Evolutionary conservation across 179 eudicot genomes (phyloP).

Genomic region (Spergularia azorica): DNA sequence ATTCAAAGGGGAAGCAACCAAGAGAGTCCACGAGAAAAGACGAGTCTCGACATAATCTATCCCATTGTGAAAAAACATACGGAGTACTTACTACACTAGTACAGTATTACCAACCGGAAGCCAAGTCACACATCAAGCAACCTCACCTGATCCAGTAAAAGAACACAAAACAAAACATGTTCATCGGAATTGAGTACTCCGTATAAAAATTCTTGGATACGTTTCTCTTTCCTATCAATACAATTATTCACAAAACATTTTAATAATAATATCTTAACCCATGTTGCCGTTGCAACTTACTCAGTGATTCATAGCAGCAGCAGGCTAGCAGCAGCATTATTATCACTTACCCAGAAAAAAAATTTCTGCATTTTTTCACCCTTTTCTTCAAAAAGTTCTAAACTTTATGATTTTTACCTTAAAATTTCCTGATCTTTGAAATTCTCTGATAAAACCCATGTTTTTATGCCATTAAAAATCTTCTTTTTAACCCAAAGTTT

Average conservation of each 20-base stretch:
- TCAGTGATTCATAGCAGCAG: background rate
- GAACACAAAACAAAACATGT: background rate
- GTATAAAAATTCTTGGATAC: conserved; percentile 4
- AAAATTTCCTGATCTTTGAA: background rate
- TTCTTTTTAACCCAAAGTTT: too few species aligned
- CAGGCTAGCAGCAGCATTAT: background rate
- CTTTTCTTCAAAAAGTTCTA: background rate
- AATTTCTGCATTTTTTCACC: background rate
- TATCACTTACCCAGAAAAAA: too few species aligned
- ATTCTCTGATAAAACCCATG: background rate
- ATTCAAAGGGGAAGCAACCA: too few species aligned
- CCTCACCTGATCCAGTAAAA: too few species aligned
- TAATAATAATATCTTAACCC: background rate
- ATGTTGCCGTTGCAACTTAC: conserved; percentile 25
- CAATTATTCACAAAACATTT: background rate
- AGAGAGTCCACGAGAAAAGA: too few species aligned
- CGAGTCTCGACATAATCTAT: too few species aligned
- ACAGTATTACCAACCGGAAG: too few species aligned
- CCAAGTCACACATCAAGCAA: too few species aligned
- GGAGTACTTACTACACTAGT: too few species aligned
- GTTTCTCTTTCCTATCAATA: background rate
- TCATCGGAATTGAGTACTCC: conserved; percentile 4
- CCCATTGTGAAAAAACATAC: too few species aligned
- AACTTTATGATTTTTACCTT: background rate
- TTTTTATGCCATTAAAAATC: conserved; percentile 2